A percentile compares a stretch with the other conserved stretches of the same genome.
These are phyloP conservation scores for Beauveria asiatica DNA, from an alignment of 2,329 filamentous ascomycete species.

Conservation along the genomic window DNA sequence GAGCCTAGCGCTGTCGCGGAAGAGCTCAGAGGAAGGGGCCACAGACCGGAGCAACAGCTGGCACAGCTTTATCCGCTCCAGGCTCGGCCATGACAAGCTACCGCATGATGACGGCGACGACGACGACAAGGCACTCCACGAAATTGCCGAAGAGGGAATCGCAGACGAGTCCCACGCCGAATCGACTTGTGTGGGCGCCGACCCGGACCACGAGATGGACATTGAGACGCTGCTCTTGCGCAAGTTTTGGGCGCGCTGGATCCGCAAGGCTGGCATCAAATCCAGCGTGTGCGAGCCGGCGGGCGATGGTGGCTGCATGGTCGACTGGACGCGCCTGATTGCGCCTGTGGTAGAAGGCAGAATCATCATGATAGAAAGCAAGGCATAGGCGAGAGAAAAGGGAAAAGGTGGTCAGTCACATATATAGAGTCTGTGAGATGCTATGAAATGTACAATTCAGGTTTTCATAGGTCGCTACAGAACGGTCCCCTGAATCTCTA, in stretches of 20 bases:
- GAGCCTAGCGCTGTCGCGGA: slow-evolving; percentile 14
- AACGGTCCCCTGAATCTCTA: neutral
- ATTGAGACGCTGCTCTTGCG: slow-evolving; percentile 56
- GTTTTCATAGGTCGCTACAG: neutral
- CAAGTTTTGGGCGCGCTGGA: slow-evolving; percentile 66
- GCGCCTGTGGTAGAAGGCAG: slow-evolving; percentile 69
- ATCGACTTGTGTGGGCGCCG: slow-evolving; percentile 24
- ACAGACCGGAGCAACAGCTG: slow-evolving; percentile 23
- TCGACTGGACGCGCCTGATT: slow-evolving; percentile 75
- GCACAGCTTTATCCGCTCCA: slow-evolving; percentile 27
- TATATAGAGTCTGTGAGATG: neutral
- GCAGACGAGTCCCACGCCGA: slow-evolving; percentile 15
- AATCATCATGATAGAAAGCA: slow-evolving; percentile 43
- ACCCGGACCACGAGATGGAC: slow-evolving; percentile 36
- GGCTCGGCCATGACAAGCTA: slow-evolving; percentile 25
- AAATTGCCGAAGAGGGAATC: slow-evolving; percentile 17
- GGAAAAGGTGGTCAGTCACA: neutral
- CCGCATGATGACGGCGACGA: slow-evolving; percentile 26
- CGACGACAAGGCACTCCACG: slow-evolving; percentile 37
- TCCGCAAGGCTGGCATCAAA: slow-evolving; percentile 55
- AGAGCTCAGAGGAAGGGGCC: neutral
- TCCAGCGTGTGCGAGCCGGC: slow-evolving; percentile 45
- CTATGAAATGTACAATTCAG: slow-evolving; percentile 2
- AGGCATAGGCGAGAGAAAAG: neutral
- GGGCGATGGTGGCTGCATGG: slow-evolving; percentile 46